Percentiles rank a stretch among this genome's conserved stretches.
phyloP scores from a whole-genome alignment of 73 alveolate genomes.

The Tetrahymena elliotti region DNA sequence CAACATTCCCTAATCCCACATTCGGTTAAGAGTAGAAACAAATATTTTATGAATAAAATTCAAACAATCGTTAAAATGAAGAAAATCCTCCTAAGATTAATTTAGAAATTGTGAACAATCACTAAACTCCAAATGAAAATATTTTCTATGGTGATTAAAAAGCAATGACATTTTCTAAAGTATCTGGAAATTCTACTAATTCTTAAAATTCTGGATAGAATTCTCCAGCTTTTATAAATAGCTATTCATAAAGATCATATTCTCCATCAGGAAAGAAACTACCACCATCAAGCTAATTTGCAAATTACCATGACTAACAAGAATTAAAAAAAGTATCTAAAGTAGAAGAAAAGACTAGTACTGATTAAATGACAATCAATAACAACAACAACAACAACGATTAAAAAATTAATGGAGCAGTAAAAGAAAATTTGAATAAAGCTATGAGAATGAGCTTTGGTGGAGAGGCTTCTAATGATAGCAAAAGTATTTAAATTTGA shows the following conservation, averaged over 20 bases:
- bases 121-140: neutral
- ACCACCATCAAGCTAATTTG: neutral
- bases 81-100: neutral
- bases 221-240: neutral
- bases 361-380: neutral
- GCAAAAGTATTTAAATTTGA: neutral
- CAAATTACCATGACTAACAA: neutral
- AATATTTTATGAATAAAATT: neutral
- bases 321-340: neutral
- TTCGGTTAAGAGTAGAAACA: neutral
- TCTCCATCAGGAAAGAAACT: neutral
- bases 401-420: neutral
- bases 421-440: neutral
- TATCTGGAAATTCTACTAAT: neutral
- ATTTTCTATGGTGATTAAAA: neutral
- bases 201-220: neutral
- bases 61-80: neutral
- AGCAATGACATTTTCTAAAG: neutral
- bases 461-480: neutral
- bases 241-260: neutral
- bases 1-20: neutral
- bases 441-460: neutral
- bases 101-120: neutral
- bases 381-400: too few species aligned
- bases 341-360: neutral